Base-by-base conservation (phyloP, 2,329 filamentous ascomycete genomes). In the Thermoascus crustaceus region DNA sequence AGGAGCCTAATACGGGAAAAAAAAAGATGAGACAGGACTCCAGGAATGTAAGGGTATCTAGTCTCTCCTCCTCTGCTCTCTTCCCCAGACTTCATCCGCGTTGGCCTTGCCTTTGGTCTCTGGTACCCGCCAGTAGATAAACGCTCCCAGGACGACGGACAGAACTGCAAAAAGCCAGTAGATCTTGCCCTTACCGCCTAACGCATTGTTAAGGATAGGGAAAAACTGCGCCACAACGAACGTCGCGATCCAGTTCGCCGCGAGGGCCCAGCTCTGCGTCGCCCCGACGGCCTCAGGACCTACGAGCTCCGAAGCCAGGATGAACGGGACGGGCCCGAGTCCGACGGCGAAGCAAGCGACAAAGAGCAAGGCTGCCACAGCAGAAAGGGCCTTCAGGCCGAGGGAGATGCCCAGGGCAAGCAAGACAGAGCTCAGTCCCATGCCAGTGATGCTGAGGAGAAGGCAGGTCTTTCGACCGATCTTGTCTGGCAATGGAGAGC, bases 141-240 rank as follows among this genome's bases (percentile, higher is more conserved):
- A 94, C 0, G 72, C 41, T 1, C 76, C 81, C 37, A 82, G 83
- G 1, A 82, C 49, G 0, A 69, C 67, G 0, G 86, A 87, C 41
- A 94, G 63, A 0, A 58, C 80, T 0, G 86, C 79, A 59, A 98
- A 98, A n/a, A 94, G 71, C 55, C 91, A 94, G 56, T 94, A 98
- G 0, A 91, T 82, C 67, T 81, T 84, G 1, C 89, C 88, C 3
- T 80, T 73, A 0, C 80, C 82, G 0, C 84, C 88, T 34, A 95
- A 63, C 3, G 73, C 75, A 27, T 77, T 75, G 54, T 94, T 93
- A 41, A 94, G 61, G 13, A 95, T 73, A 0, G 91, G 89, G 68
- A 98, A 95, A 63, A 94, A 94, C 50, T 95, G 87, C 0, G 89
- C 88, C 2, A 98, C 87, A 14, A 94, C 49, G 54, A 95, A 96